Percentiles rank a stretch among this genome's conserved stretches.
Conservation (phyloP, 768 basidiomycete genomes). For the Agrocybe chaxingu region DNA sequence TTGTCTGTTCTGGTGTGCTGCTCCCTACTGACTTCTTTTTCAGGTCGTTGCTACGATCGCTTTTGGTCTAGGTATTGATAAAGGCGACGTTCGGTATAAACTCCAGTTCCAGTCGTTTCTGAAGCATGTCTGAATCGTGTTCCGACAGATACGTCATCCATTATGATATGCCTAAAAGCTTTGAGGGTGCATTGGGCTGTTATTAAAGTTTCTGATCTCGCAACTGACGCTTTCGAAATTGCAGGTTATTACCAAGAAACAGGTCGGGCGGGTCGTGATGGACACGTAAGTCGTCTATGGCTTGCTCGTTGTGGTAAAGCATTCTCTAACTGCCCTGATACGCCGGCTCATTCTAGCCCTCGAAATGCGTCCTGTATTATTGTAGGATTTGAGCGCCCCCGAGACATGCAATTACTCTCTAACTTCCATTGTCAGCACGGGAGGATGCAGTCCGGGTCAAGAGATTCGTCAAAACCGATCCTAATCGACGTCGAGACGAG, state of each 20-base stretch:
- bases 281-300: slow-evolving; percentile 42
- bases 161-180: slow-evolving; percentile 78
- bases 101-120: background rate
- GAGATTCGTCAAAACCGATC: slow-evolving; percentile 46
- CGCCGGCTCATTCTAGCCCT: slow-evolving; percentile 41
- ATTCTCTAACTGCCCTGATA: background rate
- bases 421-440: slow-evolving; percentile 45
- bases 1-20: slow-evolving; percentile 61
- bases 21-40: background rate
- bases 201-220: too few species aligned
- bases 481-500: slow-evolving; percentile 39
- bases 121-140: background rate
- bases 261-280: slow-evolving; percentile 82
- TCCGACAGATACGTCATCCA: slow-evolving; percentile 67
- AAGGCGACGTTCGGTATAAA: slow-evolving; percentile 65
- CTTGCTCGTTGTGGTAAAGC: background rate
- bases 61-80: slow-evolving; percentile 87
- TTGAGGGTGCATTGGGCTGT: slow-evolving; percentile 55
- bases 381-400: slow-evolving; percentile 40
- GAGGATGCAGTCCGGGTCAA: slow-evolving; percentile 64
- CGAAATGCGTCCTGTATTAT: slow-evolving; percentile 82
- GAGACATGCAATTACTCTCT: background rate
- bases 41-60: slow-evolving; percentile 80
- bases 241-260: slow-evolving; percentile 87
- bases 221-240: too few species aligned